Evolutionary conservation across 352 stramenopile species (phyloP).

Genomic region (Phytophthora sojae): DNA sequence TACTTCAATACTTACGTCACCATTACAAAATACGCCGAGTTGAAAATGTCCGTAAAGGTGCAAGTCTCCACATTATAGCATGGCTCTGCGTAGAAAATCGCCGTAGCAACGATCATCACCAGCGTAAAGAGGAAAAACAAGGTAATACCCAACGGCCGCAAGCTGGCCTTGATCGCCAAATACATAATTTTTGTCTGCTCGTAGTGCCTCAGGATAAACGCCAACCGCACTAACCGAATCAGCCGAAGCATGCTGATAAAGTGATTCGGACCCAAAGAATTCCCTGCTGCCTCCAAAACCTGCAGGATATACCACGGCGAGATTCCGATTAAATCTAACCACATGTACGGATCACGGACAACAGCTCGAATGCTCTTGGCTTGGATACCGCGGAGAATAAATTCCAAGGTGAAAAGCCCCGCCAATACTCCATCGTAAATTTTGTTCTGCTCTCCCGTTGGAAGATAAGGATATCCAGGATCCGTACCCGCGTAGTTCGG

Average conservation of each 20-base stretch:
- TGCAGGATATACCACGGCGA: conserved; percentile 64
- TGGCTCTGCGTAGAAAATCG: conserved; percentile 79
- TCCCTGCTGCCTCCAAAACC: conserved; percentile 18
- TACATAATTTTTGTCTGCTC: conserved; percentile 72
- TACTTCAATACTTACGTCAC: conserved; percentile 64
- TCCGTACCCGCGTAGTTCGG: conserved; percentile 56
- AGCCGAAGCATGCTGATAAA: conserved; percentile 54
- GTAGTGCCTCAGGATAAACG: conserved; percentile 59
- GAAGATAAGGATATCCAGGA: conserved; percentile 69
- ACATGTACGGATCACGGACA: conserved; percentile 51
- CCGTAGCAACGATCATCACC: conserved; percentile 77
- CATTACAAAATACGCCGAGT: conserved; percentile 87
- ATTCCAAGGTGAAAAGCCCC: conserved; percentile 65
- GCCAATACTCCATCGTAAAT: conserved; percentile 52
- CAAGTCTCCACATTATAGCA: conserved; percentile 83
- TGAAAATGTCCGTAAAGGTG: conserved; percentile 87
- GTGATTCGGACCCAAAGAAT: background rate
- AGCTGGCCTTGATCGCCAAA: conserved; percentile 59
- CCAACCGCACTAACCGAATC: conserved; percentile 60
- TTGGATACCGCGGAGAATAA: conserved; percentile 44
- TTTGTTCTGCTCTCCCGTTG: conserved; percentile 42
- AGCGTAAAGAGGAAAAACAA: conserved; percentile 84
- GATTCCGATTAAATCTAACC: conserved; percentile 64
- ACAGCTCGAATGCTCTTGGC: conserved; percentile 39
- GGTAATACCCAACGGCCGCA: conserved; percentile 65